phyloP scores from a whole-genome alignment of 306 rosid species.

The Cotoneaster glaucophyllus region DNA sequence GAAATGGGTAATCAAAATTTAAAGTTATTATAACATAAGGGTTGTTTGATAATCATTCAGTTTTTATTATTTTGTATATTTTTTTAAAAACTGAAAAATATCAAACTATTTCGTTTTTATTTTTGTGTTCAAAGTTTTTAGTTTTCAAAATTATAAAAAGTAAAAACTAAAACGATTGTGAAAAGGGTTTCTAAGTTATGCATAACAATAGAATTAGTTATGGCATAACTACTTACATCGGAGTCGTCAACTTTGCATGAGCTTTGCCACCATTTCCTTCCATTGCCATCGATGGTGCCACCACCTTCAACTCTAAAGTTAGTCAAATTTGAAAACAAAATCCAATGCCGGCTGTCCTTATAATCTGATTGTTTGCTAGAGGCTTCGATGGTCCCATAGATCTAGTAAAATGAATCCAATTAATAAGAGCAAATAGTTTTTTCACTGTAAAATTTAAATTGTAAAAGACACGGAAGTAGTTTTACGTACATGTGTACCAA shows the following conservation, averaged over 20 bases:
- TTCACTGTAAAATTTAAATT: too few species aligned
- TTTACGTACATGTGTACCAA: background rate
- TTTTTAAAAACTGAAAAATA: too few species aligned
- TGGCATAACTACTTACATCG: conserved; percentile 38
- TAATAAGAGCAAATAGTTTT: background rate
- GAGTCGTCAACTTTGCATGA: conserved; percentile 65
- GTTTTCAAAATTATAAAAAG: too few species aligned
- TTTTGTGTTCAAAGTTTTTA: too few species aligned
- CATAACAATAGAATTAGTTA: background rate
- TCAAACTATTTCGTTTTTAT: too few species aligned
- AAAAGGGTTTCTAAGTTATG: background rate
- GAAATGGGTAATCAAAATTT: background rate
- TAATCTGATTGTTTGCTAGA: conserved; percentile 47
- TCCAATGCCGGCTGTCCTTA: conserved; percentile 39
- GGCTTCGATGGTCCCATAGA: conserved; percentile 64
- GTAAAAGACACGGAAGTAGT: background rate
- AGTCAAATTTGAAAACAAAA: conserved; percentile 32
- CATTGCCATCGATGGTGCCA: conserved; percentile 73
- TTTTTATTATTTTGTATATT: too few species aligned
- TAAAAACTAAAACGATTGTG: background rate
- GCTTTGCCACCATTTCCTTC: conserved; percentile 70
- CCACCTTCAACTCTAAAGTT: conserved; percentile 54
- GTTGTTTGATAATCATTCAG: too few species aligned
- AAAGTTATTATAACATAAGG: background rate
- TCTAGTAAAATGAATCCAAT: conserved; percentile 20